Base-by-base conservation (phyloP, 345 rosid genomes). In the Clausena lansium region DNA sequence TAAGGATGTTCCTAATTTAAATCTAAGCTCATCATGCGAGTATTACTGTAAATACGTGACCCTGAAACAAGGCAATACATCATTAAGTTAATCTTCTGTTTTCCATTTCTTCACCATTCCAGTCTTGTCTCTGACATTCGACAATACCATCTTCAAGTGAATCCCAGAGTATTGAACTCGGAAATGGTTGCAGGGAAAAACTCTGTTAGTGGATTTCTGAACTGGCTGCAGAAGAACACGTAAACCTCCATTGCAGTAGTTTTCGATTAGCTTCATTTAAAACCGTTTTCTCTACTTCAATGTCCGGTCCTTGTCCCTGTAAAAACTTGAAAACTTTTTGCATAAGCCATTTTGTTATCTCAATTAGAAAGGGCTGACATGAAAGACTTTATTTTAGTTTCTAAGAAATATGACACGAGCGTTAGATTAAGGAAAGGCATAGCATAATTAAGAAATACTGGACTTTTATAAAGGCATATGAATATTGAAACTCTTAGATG, bases 1-100 rank as follows among this genome's bases (percentile, higher is more conserved):
- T 73, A 61, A 73, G 74, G 70, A 66, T 66, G 17, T 59, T 76
- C 80, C 83, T 67, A 71, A 72, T 67, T 76, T 66, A 10, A 76
- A 81, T 73, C 77, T 73, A 77, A 45, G 28, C 70, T 19, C 41
- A 65, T 64, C 79, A 41, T 80, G 73, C 83, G 27, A 65, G 55
- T 47, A 30, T 4, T 70, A 33, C 25, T 27, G 76, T 81, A 76
- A 64, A 66, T 58, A 71, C 38, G 39, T 35, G 62, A 25, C 69
- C 35, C 33, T 38, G 13, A 52, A 63, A 60, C 67, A 41, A 27
- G 59, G 35, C 20, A 38, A 30, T 38, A 74, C 65, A 10, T 61
- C 59, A 74, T 41, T 14, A 7, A 41, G 27, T 45, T 27, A 19
- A 60, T 15, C 66, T 17, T 63, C n/a, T 6, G 39, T 38, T 38